Evolutionary conservation across 148 eudicot genomes (phyloP).

Genomic region (Cornus kousa): DNA sequence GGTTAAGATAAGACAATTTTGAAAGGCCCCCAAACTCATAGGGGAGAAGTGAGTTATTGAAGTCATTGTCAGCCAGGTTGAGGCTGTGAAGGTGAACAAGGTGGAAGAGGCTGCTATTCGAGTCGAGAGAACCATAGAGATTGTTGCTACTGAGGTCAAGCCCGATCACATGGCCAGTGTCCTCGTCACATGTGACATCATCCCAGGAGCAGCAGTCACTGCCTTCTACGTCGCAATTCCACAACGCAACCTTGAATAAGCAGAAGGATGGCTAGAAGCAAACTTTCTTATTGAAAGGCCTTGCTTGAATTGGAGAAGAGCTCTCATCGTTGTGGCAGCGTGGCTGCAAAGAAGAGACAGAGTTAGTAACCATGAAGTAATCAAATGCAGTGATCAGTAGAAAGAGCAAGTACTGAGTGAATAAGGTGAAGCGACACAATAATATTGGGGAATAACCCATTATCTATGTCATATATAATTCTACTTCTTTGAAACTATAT

Average conservation of each 20-base stretch:
- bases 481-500: no score
- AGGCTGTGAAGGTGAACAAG: slow-evolving; percentile 18
- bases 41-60: slow-evolving; percentile 33
- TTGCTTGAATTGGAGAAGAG: slow-evolving; percentile 5
- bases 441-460: no score
- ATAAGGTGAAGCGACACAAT: no score
- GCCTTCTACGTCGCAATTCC: background rate
- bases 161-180: slow-evolving; percentile 28
- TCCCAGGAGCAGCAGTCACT: slow-evolving; percentile 30
- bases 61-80: slow-evolving; percentile 21
- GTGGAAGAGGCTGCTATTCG: slow-evolving; percentile 27
- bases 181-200: slow-evolving; percentile 26
- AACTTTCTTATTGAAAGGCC: background rate
- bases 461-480: no score
- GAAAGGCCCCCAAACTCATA: slow-evolving; percentile 18
- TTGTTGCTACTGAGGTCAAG: slow-evolving; percentile 29
- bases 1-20: slow-evolving; percentile 19
- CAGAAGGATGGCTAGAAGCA: background rate
- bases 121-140: background rate
- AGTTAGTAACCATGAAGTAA: no score
- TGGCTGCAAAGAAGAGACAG: background rate
- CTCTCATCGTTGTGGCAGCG: slow-evolving; percentile 4
- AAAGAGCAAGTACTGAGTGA: no score
- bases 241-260: slow-evolving; percentile 1
- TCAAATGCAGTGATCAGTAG: no score